phyloP scores from a whole-genome alignment of 306 rosid species.

The Bauhinia variegata region DNA sequence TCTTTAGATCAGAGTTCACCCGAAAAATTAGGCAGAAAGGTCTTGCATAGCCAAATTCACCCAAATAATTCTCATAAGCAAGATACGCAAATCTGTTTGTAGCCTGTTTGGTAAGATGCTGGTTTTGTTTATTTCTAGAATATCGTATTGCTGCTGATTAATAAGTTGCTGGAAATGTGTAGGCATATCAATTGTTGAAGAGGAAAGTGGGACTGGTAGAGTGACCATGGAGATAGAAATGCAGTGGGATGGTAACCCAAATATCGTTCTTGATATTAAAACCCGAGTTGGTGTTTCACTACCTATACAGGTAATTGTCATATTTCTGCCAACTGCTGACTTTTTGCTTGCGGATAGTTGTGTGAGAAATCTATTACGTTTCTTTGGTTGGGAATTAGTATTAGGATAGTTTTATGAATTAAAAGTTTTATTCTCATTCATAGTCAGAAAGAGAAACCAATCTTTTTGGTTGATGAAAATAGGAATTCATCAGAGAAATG shows the following conservation, averaged over 20 bases:
- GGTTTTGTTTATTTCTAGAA: slow-evolving; percentile 25
- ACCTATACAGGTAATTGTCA: slow-evolving; percentile 76
- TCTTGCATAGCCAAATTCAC: too few species aligned
- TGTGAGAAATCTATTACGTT: neutral
- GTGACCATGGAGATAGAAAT: slow-evolving; percentile 85
- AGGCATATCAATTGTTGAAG: slow-evolving; percentile 78
- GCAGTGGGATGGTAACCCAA: slow-evolving; percentile 97
- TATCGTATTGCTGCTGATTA: slow-evolving; percentile 22
- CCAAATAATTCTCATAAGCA: neutral
- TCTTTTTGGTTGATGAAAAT: neutral
- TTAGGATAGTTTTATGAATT: neutral
- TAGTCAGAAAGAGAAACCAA: slow-evolving; percentile 12
- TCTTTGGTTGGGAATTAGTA: neutral
- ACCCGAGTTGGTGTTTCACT: slow-evolving; percentile 75
- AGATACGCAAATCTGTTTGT: slow-evolving; percentile 18
- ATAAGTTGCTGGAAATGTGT: slow-evolving; percentile 28
- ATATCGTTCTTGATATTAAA: slow-evolving; percentile 75
- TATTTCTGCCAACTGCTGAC: slow-evolving; percentile 14
- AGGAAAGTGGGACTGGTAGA: slow-evolving; percentile 55
- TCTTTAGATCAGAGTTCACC: too few species aligned
- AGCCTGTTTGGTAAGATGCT: slow-evolving; percentile 18
- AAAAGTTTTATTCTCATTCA: slow-evolving; percentile 1
- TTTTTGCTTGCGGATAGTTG: slow-evolving; percentile 18
- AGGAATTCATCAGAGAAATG: neutral
- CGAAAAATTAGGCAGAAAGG: too few species aligned